Evolutionary conservation across 495 filamentous ascomycete species (phyloP).

Genomic region (Neurospora tetraspora): DNA sequence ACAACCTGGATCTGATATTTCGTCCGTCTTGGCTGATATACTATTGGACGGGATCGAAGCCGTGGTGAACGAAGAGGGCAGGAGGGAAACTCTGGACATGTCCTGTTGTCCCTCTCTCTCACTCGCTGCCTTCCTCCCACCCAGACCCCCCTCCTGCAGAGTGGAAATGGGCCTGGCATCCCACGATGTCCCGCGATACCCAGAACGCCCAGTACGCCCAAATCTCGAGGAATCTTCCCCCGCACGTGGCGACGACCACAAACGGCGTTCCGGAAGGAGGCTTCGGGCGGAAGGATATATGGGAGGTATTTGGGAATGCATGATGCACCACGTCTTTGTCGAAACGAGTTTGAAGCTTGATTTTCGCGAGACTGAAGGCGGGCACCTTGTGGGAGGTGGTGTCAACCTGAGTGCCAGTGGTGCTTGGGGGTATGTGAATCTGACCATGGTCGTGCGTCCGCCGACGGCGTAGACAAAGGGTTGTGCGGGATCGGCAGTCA

Average conservation of each 20-base stretch:
- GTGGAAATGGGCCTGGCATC: background rate
- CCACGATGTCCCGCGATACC: slow-evolving; percentile 1
- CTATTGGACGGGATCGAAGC: slow-evolving; percentile 7
- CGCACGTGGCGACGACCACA: slow-evolving; percentile 22
- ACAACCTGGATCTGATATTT: slow-evolving; percentile 21
- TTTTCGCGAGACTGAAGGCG: background rate
- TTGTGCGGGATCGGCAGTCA: background rate
- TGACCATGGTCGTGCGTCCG: background rate
- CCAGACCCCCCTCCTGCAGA: background rate
- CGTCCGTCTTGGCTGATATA: slow-evolving; percentile 20
- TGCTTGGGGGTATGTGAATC: background rate
- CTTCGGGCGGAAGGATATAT: slow-evolving; percentile 25
- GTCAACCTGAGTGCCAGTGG: too few species aligned
- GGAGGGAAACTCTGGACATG: background rate
- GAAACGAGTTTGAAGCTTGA: background rate
- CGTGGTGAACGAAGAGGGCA: background rate
- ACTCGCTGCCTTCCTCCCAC: background rate
- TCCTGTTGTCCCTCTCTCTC: background rate
- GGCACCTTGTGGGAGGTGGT: too few species aligned
- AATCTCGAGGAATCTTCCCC: slow-evolving; percentile 8
- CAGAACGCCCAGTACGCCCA: slow-evolving; percentile 1
- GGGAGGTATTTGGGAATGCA: background rate
- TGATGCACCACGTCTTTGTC: background rate
- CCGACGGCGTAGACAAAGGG: background rate
- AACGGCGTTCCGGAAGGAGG: slow-evolving; percentile 20